Evolutionary conservation across 2,329 filamentous ascomycete genomes (phyloP), one percentile per base, ranked within the genome.

Genomic region (Beauveria bassiana): DNA sequence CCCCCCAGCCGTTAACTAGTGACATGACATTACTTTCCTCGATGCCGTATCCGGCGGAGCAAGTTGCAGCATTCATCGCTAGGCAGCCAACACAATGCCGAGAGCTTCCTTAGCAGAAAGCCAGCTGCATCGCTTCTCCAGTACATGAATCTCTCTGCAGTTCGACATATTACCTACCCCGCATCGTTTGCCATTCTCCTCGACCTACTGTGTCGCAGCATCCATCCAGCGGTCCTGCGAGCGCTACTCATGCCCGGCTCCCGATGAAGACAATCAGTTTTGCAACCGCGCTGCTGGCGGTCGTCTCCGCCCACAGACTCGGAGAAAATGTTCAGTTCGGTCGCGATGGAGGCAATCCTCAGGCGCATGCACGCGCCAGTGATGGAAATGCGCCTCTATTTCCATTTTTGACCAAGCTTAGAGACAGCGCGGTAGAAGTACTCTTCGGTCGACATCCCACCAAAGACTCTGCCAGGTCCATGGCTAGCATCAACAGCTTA

Each of bases 401-500:
- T 56, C 79, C 81, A 0, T 74, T 80, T 61, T 69, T 83, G 61
- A 78, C 77, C 38, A 80, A 78, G 73, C 67, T 84, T 47, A 78
- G 81, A 64, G 78, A 84, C 65, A 74, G 73, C 38, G 75, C 75
- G 49, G 73, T 83, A 43, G 79, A 82, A 65, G 71, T 79, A 31
- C 67, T 84, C 49, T 83, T 84, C 62, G 79, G 81, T 14, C 72
- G 73, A 7, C 75, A 77, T 65, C 73, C 74, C 2, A 70, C 68
- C 38, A 73, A 73, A 58, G 63, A 67, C 47, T 60, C 66, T 14
- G 20, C 24, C 64, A 55, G 64, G 34, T 61, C 63, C n/a, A 64
- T 67, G 34, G 40, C 68, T 61, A 64, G 69, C 57, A 66, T 68
- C 64, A 71, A 66, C 62, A 72, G 68, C 52, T 65, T 77, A 31